Evolutionary conservation across 805 yeast species (phyloP).

Genomic region (Yamadazyma philogaea): DNA sequence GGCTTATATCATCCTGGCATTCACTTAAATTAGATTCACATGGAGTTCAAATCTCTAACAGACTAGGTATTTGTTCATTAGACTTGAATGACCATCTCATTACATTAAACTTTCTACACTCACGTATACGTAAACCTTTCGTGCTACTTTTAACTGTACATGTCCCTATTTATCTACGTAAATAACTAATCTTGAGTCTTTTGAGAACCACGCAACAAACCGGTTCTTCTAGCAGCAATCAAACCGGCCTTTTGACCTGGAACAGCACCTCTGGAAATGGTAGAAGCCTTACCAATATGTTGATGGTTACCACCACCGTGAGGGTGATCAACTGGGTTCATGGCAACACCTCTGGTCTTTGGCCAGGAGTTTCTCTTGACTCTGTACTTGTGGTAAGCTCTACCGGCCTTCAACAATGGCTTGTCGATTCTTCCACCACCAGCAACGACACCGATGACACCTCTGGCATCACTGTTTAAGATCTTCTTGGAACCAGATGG

Average conservation of each 20-base stretch:
- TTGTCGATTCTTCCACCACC: constrained; percentile 99
- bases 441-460: constrained; percentile 99
- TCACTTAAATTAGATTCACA: too few relatives aligned
- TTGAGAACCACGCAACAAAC: constrained; percentile 39
- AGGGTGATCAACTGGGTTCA: constrained; percentile 99
- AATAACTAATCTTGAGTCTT: constrained; percentile 25
- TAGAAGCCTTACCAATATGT: constrained; percentile 38
- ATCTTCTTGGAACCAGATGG: constrained; percentile 99
- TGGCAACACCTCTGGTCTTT: constrained; percentile 99
- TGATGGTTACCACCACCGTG: constrained; percentile 96
- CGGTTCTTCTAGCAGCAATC: constrained; percentile 40
- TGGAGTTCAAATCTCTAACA: too few relatives aligned
- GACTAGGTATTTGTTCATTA: too few relatives aligned
- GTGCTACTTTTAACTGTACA: not conserved
- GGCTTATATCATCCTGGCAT: too few relatives aligned
- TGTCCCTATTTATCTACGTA: not conserved
- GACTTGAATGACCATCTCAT: too few relatives aligned
- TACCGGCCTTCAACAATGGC: constrained; percentile 99
- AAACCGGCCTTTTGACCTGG: constrained; percentile 41
- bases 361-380: constrained; percentile 99
- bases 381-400: constrained; percentile 99
- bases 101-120: too few relatives aligned
- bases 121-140: too few relatives aligned
- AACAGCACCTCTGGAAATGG: constrained; percentile 40
- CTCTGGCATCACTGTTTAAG: constrained; percentile 94